Percentiles rank a stretch among this genome's conserved stretches.
phyloP scores from a whole-genome alignment of 148 eudicot species.

The Arbutus unedo region DNA sequence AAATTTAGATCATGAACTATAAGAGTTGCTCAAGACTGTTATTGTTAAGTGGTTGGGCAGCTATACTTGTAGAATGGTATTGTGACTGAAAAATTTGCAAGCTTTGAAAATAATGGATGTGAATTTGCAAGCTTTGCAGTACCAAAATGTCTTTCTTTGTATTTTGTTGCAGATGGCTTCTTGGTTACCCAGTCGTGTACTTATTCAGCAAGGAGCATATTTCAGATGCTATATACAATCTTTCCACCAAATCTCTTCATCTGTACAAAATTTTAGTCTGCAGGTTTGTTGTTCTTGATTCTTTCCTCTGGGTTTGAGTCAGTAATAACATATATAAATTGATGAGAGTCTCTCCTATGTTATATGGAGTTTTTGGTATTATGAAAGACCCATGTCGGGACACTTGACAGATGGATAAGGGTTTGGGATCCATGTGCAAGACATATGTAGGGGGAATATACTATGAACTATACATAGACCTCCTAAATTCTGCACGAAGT shows the following conservation, averaged over 20 bases:
- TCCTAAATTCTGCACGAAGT: no score
- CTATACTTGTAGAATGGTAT: not conserved
- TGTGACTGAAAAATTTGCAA: not conserved
- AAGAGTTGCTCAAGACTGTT: not conserved
- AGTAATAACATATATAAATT: not conserved
- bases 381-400: no score
- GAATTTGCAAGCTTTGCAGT: not conserved
- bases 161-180: constrained; percentile 77
- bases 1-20: no score
- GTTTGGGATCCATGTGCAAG: no score
- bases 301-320: not conserved
- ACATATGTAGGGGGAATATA: no score
- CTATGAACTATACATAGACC: no score
- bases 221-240: constrained; percentile 67
- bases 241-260: constrained; percentile 81
- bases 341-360: not conserved
- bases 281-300: constrained; percentile 46
- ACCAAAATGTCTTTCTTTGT: not conserved
- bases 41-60: not conserved
- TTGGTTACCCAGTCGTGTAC: constrained; percentile 89
- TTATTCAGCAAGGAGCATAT: constrained; percentile 73
- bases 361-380: no score
- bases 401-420: no score
- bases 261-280: constrained; percentile 55
- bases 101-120: not conserved